Base-by-base conservation (phyloP, 495 filamentous ascomycete genomes). In the Tuber aestivum region DNA sequence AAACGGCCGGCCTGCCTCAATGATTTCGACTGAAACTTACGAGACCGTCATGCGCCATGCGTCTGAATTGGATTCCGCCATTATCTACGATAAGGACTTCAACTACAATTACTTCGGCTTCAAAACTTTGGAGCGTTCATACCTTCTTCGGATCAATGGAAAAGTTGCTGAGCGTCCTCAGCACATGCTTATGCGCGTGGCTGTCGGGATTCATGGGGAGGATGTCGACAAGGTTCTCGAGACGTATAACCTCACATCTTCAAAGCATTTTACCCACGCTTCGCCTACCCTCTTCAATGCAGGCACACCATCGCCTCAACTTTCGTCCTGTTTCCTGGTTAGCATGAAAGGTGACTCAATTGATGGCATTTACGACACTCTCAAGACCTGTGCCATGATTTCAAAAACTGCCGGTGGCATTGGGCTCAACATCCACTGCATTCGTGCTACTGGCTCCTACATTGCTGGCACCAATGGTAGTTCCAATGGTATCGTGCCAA, bases 61-160 rank as follows among this genome's bases (percentile, higher is more conserved):
- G 73, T 95, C 97, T 37, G 95, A 98, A 83, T 88, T 99, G 50
- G 97, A 99, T 87, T 97, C 95, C 23, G 95, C 95, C 78, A 98
- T 99, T 82, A 95, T 99, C 78, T 99, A 98, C 79, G 95, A 99
- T 85, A 91, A 95, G 74, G 95, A 99, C 83, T 99, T 99, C 89
- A 97, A 98, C 88, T 99, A 99, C 87, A 97, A 99, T 87, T 99
- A 94, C 87, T 99, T 99, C 76, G 95, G 95, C 74, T 99, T 99
- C 91, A 99, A 99, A 90, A 99, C 95, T 3, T 88, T 99, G 61
- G 95, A 99, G 87, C 91, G 95, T 71, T 98, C 95, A 83, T 99
- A 99, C 82, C 91, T 99, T 38, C 89, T 99, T 44, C 92, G 94
- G 74, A 91, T 97, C 74, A 88, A 97, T 79, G 94, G 94, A 78